Percentiles rank a stretch among this genome's conserved stretches.
These are phyloP conservation scores for Boletus eberwhitei DNA, from an alignment of 768 basidiomycete genomes.

Conservation along the genomic window DNA sequence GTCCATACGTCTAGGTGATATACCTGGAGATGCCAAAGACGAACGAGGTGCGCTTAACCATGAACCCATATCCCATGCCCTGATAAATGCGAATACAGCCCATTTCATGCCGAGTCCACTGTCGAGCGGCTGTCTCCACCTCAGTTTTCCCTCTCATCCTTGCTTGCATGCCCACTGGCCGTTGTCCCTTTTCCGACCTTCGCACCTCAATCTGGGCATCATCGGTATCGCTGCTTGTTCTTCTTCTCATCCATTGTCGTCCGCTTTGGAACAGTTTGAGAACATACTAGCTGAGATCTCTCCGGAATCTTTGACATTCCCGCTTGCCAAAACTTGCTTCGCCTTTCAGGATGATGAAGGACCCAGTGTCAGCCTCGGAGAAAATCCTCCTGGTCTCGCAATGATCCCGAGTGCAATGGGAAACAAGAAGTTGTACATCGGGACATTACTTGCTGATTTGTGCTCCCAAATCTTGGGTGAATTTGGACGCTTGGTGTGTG, in stretches of 20 bases:
- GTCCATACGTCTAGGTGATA: constrained; percentile 73
- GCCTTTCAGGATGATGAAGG: constrained; percentile 72
- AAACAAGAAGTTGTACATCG: constrained; percentile 84
- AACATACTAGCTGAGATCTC: constrained; percentile 62
- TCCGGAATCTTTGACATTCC: constrained; percentile 63
- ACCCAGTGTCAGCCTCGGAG: constrained; percentile 52
- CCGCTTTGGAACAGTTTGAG: constrained; percentile 65
- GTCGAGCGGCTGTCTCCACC: constrained; percentile 77
- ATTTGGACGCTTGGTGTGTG: constrained; percentile 79
- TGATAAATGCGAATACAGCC: constrained; percentile 39
- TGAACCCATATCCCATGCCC: neutral
- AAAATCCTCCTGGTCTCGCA: constrained; percentile 60
- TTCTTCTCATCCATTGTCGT: constrained; percentile 47
- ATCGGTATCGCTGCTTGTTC: constrained; percentile 81
- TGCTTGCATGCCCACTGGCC: constrained; percentile 64
- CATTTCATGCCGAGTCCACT: constrained; percentile 79
- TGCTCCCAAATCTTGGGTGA: constrained; percentile 85
- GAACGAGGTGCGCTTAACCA: constrained; percentile 55
- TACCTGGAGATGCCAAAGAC: constrained; percentile 75
- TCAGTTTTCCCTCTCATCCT: constrained; percentile 75
- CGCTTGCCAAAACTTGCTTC: constrained; percentile 78
- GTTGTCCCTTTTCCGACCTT: constrained; percentile 71
- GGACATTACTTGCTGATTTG: constrained; percentile 83
- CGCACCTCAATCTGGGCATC: constrained; percentile 81
- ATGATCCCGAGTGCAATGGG: constrained; percentile 84